Evolutionary conservation across 2,329 filamentous ascomycete genomes (phyloP).

Genomic region (Penicillium sclerotigenum): DNA sequence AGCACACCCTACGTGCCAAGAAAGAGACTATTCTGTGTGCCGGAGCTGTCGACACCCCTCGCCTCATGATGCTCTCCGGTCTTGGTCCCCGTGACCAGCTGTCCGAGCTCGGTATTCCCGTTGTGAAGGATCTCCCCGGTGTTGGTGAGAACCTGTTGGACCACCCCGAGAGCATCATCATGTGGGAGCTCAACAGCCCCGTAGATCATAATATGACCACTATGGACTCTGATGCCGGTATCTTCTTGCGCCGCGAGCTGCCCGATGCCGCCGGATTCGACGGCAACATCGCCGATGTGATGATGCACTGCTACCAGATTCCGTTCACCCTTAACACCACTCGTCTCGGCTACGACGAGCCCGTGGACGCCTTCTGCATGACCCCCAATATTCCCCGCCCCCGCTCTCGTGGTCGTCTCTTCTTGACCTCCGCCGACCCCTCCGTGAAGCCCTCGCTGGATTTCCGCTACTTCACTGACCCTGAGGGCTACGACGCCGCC

Average conservation of each 20-base stretch:
- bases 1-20: slow-evolving; percentile 58
- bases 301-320: slow-evolving; percentile 98
- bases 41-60: slow-evolving; percentile 77
- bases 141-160: slow-evolving; percentile 64
- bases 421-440: slow-evolving; percentile 72
- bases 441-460: slow-evolving; percentile 76
- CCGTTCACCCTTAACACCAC: slow-evolving; percentile 84
- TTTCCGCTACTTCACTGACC: slow-evolving; percentile 86
- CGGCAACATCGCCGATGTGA: slow-evolving; percentile 75
- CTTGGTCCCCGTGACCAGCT: slow-evolving; percentile 54
- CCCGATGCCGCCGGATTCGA: slow-evolving; percentile 67
- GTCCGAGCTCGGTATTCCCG: slow-evolving; percentile 53
- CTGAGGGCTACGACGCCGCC: slow-evolving; percentile 78
- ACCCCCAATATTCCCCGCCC: slow-evolving; percentile 86
- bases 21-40: slow-evolving; percentile 76
- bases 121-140: slow-evolving; percentile 59
- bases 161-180: slow-evolving; percentile 64
- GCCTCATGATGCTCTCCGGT: slow-evolving; percentile 57
- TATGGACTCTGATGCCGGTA: slow-evolving; percentile 86
- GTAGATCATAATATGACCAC: slow-evolving; percentile 78
- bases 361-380: slow-evolving; percentile 83
- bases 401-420: slow-evolving; percentile 72
- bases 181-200: slow-evolving; percentile 76
- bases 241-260: slow-evolving; percentile 77
- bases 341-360: slow-evolving; percentile 70